A percentile compares a stretch with the other conserved stretches of the same genome.
Evolutionary conservation across 805 yeast species (phyloP).

Genomic region (Saccharomycopsis sp.): DNA sequence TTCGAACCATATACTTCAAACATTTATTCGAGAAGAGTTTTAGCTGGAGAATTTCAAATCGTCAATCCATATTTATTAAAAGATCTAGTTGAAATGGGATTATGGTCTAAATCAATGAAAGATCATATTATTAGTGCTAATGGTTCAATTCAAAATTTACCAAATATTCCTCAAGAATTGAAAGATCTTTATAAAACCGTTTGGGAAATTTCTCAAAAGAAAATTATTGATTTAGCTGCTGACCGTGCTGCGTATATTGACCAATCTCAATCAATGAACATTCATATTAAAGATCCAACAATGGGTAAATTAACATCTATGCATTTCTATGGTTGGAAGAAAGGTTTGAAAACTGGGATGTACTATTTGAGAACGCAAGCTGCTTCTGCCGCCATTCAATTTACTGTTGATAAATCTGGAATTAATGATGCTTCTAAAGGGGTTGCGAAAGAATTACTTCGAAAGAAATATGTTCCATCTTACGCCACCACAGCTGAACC

Average conservation of each 20-base stretch:
- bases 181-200: conserved; percentile 85
- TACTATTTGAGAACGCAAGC: conserved; percentile 96
- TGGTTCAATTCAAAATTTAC: conserved; percentile 80
- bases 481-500: conserved; percentile 7
- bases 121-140: conserved; percentile 65
- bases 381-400: conserved; percentile 94
- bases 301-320: conserved; percentile 94
- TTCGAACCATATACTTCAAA: conserved; percentile 95
- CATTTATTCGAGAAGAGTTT: conserved; percentile 81
- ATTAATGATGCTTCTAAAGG: conserved; percentile 19
- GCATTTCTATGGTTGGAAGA: conserved; percentile 99
- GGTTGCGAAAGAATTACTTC: conserved; percentile 24
- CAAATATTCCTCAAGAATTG: conserved; percentile 64
- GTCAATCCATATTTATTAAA: conserved; percentile 80
- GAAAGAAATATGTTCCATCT: conserved; percentile 30
- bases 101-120: conserved; percentile 80
- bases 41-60: conserved; percentile 90
- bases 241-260: conserved; percentile 77
- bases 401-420: conserved; percentile 52
- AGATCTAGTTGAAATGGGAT: conserved; percentile 73
- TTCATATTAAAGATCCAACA: conserved; percentile 83
- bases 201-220: conserved; percentile 91
- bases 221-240: conserved; percentile 70
- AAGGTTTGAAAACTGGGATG: conserved; percentile 98
- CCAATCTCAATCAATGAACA: conserved; percentile 90